A percentile compares a stretch with the other conserved stretches of the same genome.
phyloP scores from a whole-genome alignment of 1,284 basidiomycete species.

The Pseudozyma sp. region DNA sequence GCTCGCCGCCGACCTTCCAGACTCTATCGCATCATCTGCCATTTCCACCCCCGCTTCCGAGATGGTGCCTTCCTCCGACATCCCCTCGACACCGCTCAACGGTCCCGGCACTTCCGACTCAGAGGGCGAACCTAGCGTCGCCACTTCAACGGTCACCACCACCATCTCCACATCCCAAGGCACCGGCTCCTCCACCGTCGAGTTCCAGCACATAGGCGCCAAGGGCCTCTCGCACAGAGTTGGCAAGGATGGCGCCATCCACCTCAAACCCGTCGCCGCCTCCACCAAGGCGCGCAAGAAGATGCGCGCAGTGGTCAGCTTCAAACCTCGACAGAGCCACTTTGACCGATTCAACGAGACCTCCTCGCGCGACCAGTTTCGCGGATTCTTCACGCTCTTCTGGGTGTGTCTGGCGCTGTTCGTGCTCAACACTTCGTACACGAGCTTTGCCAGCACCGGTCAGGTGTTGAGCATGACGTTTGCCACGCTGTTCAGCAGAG shows the following conservation, averaged over 20 bases:
- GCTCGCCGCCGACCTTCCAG: constrained; percentile 15
- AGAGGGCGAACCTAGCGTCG: constrained; percentile 34
- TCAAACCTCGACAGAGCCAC: constrained; percentile 49
- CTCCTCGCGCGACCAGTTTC: constrained; percentile 53
- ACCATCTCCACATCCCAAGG: constrained; percentile 39
- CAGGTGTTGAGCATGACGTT: constrained; percentile 82
- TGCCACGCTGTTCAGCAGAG: constrained; percentile 86
- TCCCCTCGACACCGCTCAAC: constrained; percentile 28
- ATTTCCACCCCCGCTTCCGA: constrained; percentile 32
- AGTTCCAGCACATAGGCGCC: constrained; percentile 49
- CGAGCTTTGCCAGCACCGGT: constrained; percentile 72
- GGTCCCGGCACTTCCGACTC: constrained; percentile 31
- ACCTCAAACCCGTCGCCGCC: constrained; percentile 51
- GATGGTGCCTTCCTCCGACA: constrained; percentile 19
- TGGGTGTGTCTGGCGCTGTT: constrained; percentile 65
- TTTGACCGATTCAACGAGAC: constrained; percentile 61
- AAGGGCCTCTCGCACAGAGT: constrained; percentile 50
- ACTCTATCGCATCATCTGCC: constrained; percentile 13
- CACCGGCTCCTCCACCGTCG: constrained; percentile 42
- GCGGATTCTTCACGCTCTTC: constrained; percentile 67
- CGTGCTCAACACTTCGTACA: constrained; percentile 63
- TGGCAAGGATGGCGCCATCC: constrained; percentile 51
- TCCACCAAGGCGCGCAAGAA: constrained; percentile 40
- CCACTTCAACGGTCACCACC: constrained; percentile 51
- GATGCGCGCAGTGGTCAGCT: constrained; percentile 60